These are phyloP conservation scores for Dendrothele bispora DNA, from an alignment of 768 basidiomycete genomes.

Conservation along the genomic window DNA sequence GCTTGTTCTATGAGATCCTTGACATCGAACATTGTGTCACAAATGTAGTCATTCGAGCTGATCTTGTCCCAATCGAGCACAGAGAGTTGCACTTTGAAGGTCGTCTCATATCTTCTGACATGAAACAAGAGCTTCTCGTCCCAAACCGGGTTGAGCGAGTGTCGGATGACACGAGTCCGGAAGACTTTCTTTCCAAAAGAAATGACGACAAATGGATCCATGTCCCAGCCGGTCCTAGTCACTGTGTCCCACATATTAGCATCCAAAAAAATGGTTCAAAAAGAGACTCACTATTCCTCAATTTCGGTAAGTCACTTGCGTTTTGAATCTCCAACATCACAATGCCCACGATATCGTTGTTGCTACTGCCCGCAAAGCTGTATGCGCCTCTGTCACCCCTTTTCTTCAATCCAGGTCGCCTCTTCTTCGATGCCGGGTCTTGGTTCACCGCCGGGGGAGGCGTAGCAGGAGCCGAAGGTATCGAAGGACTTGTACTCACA, in stretches of 20 bases:
- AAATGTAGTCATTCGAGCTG: constrained; percentile 84
- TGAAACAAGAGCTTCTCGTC: constrained; percentile 96
- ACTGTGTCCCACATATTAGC: constrained; percentile 44
- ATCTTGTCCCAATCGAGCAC: constrained; percentile 98
- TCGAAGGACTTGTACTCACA: neutral
- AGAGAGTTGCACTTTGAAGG: constrained; percentile 75
- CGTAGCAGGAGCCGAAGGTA: constrained; percentile 2
- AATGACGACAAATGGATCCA: constrained; percentile 96
- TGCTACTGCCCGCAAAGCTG: constrained; percentile 58
- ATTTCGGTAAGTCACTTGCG: constrained; percentile 80
- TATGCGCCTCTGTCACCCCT: constrained; percentile 30
- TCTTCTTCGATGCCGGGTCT: constrained; percentile 25
- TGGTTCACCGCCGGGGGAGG: constrained; percentile 3
- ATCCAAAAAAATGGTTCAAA: constrained; percentile 5
- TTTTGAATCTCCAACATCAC: constrained; percentile 91
- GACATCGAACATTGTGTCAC: constrained; percentile 73
- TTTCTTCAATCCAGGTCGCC: constrained; percentile 6
- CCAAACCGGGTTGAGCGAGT: constrained; percentile 83
- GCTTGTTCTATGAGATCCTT: constrained; percentile 65
- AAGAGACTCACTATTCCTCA: constrained; percentile 76
- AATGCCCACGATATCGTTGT: constrained; percentile 84
- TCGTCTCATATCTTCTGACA: constrained; percentile 82
- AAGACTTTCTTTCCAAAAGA: constrained; percentile 98
- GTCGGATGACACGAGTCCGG: constrained; percentile 84
- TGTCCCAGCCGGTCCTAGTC: constrained; percentile 88